A percentile compares a stretch with the other conserved stretches of the same genome.
These are phyloP conservation scores for Pyronema omphalodes DNA, from an alignment of 495 filamentous ascomycete species.

Conservation along the genomic window DNA sequence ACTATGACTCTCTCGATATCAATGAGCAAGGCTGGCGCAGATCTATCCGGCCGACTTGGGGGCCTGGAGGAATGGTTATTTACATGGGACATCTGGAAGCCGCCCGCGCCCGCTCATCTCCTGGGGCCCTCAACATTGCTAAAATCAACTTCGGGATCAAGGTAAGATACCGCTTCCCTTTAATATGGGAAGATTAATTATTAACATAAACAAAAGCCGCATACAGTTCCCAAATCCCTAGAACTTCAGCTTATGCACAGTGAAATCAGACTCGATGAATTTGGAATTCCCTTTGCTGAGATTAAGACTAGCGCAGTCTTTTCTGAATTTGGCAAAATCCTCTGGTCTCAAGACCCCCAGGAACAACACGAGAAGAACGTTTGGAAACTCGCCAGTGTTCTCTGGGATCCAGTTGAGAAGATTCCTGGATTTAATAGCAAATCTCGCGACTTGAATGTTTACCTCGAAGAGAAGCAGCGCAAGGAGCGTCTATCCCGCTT, in stretches of 20 bases:
- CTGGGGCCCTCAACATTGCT: conserved; percentile 12
- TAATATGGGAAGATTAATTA: conserved; percentile 10
- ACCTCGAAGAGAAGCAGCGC: conserved; percentile 24
- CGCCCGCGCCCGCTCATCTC: conserved; percentile 11
- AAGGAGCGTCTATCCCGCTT: conserved; percentile 40
- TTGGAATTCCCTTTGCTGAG: conserved; percentile 33
- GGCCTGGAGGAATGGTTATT: conserved; percentile 50
- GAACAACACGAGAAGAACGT: conserved; percentile 39
- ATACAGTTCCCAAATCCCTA: conserved; percentile 26
- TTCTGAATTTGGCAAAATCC: conserved; percentile 15
- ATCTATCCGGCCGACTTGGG: conserved; percentile 44
- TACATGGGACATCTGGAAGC: conserved; percentile 30
- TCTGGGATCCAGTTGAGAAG: conserved; percentile 56
- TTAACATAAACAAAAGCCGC: conserved; percentile 1
- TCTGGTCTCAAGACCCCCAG: conserved; percentile 16
- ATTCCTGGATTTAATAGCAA: conserved; percentile 33
- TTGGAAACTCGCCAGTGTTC: conserved; percentile 63
- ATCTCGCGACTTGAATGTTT: conserved; percentile 22
- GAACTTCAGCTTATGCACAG: conserved; percentile 28
- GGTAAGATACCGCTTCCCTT: conserved; percentile 7
- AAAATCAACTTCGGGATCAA: conserved; percentile 14
- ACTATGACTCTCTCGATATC: background rate
- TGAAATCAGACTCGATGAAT: conserved; percentile 23
- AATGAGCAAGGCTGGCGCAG: conserved; percentile 1
- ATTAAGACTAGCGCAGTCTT: conserved; percentile 13